Base-by-base conservation (phyloP, 2,329 filamentous ascomycete species). In the Mollisiaceae sp. region DNA sequence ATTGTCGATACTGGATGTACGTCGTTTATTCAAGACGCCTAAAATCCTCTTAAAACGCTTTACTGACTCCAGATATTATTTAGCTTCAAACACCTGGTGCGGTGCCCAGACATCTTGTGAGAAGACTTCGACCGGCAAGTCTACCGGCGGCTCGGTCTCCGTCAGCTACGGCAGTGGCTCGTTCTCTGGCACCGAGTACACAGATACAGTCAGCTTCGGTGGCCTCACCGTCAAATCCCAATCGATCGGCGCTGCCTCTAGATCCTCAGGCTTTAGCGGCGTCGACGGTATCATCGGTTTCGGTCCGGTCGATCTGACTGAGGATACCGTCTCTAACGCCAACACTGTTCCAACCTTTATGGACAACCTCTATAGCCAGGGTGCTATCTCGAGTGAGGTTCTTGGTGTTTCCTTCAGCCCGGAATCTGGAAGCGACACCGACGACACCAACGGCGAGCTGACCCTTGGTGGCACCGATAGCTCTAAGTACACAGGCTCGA, bases 381-480 rank as follows among this genome's bases (percentile, higher is more conserved):
- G 74, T 8, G 72, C 72, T 9, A 75, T 76, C 67, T 62, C 68
- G 1, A 70, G 60, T 5, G 72, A 76, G 59, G 72, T 75, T 4
- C 71, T 75, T 14, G 74, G 73, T 64, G 72, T 76, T 38, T 75
- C 60, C n/a, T 75, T 75, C 65, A 65, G 36, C 20, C 72, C 74
- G 2, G 71, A 73, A 62, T 69, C 65, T 65, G 73, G 72, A 52
- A 70, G 69, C 64, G 72, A 73, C 62, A 69, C 66, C 18, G 61
- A 60, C 54, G 72, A 74, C 8, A 89, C 89, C 72, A 85, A 91
- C 65, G 92, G 92, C 15, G 89, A 93, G 71, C 82, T 96, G 69
- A 90, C 87, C 47, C 89, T 96, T 73, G 93, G 93, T 4, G 84
- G 82, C 8, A 80, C 87, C 22, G 89, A 97, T 77, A 78, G 80